Percentiles rank a stretch among this genome's conserved stretches.
These are phyloP conservation scores for Jacaranda copaia DNA, from an alignment of 257 asterid genomes.

Conservation along the genomic window DNA sequence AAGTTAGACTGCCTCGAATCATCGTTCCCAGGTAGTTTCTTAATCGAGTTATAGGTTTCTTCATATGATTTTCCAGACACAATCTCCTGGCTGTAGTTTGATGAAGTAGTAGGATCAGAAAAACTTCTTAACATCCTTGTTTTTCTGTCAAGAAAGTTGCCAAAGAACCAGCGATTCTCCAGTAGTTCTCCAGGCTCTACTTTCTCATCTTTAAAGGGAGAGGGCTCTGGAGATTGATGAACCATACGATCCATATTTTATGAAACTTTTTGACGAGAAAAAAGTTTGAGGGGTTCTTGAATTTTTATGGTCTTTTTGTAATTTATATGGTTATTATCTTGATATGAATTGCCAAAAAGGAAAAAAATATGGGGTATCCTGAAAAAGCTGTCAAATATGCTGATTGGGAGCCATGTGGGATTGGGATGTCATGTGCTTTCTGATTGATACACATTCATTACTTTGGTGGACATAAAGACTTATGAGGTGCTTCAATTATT, in stretches of 20 bases:
- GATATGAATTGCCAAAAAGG: slow-evolving; percentile 26
- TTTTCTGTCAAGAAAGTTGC: slow-evolving; percentile 50
- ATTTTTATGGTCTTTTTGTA: slow-evolving; percentile 20
- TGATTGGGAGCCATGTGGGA: slow-evolving; percentile 61
- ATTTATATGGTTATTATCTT: slow-evolving; percentile 29
- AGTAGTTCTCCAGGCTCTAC: slow-evolving; percentile 56
- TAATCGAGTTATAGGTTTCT: slow-evolving; percentile 54
- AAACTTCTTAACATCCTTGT: slow-evolving; percentile 44
- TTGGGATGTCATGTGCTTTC: slow-evolving; percentile 42
- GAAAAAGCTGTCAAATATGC: slow-evolving; percentile 42
- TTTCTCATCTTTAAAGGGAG: slow-evolving; percentile 19
- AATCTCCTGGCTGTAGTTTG: slow-evolving; percentile 25
- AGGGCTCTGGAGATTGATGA: slow-evolving; percentile 31
- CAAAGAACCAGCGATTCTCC: slow-evolving; percentile 65
- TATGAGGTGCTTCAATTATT: background rate
- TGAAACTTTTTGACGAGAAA: slow-evolving; percentile 42
- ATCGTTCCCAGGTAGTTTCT: slow-evolving; percentile 24
- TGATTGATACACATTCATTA: slow-evolving; percentile 38
- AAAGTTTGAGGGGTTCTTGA: slow-evolving; percentile 34
- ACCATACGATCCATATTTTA: background rate
- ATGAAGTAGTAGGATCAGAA: slow-evolving; percentile 54
- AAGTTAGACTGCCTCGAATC: slow-evolving; percentile 16
- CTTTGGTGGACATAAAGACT: slow-evolving; percentile 23
- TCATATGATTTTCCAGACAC: slow-evolving; percentile 52
- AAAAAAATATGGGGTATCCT: slow-evolving; percentile 36